Base-by-base conservation (phyloP, 192 early-diverging fungal genomes). In the Jimgerdemannia flammicorona region DNA sequence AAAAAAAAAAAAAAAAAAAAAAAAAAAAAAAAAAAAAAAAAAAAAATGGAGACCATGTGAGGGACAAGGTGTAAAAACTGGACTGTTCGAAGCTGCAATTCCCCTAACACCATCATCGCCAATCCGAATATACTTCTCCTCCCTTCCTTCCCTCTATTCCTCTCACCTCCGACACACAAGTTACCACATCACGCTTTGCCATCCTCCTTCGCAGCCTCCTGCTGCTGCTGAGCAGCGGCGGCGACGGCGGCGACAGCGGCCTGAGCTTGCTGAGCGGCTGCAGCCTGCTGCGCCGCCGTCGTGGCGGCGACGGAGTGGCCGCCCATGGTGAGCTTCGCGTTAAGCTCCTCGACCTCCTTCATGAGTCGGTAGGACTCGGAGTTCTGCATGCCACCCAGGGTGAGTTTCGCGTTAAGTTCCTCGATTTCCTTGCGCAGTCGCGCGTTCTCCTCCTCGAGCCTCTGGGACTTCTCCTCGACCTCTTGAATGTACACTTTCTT, bases 401-500 rank as follows among this genome's bases (percentile, higher is more conserved):
- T 85, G 70, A 92, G 74, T 72, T 91, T 94, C 14, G 87, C 87
- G 44, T 87, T 88, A 49, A 91, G 74, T 73, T 93, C 91, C 74
- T 93, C 90, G 39, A 92, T 76, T 77, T 92, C 89, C 78, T 91
- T 92, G 68, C 84, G 85, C 70, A 92, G 74, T 6, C 72, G 77
- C 3, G 75, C 73, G 78, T 92, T 93, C 54, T 95, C 92, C 39
- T 89, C 84, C 71, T 91, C 87, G 20, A 93, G 68, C 41, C 85
- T 77, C 10, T 79, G 70, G 8, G 92, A 84, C 67, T 90, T 88
- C 63, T 89, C 84, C 70, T 93, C 91, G 68, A 95, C 84, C 49
- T 91, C 91, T 19, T 81, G 79, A 41, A 95, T 90, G 73, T 90
- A 93, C n/a, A 84, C 87, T 78, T 95, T 95, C 79, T 93, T 93